phyloP scores from a whole-genome alignment of 441 rosid genomes.

The Jatropha podagrica region DNA sequence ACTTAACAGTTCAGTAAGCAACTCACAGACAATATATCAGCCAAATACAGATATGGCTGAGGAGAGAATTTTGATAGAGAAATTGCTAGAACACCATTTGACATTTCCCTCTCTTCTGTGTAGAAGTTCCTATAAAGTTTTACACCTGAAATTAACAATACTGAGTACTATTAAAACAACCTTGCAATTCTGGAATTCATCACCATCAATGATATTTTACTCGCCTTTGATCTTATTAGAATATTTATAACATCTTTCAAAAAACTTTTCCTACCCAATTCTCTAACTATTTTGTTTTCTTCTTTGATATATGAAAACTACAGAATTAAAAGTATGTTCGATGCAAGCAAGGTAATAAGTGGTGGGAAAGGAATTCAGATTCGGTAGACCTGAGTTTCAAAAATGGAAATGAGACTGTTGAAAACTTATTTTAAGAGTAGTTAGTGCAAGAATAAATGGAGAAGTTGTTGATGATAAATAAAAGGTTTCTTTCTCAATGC shows the following conservation, averaged over 20 bases:
- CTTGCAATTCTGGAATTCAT: slow-evolving; percentile 1
- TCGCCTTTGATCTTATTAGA: background rate
- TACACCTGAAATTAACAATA: slow-evolving; percentile 43
- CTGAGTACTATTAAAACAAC: background rate
- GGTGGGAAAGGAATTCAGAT: background rate
- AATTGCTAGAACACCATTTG: slow-evolving; percentile 70
- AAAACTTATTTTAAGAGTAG: background rate
- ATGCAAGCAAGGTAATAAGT: background rate
- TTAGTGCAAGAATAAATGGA: background rate
- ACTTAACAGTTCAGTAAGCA: background rate
- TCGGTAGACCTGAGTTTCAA: background rate
- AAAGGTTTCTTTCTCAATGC: background rate
- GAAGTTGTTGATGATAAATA: background rate
- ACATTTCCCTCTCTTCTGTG: slow-evolving; percentile 63
- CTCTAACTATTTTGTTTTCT: background rate
- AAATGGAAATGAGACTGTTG: background rate
- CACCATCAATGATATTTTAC: background rate
- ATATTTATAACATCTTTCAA: background rate
- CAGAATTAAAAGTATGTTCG: background rate
- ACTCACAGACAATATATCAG: slow-evolving; percentile 63
- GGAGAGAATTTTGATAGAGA: slow-evolving; percentile 39
- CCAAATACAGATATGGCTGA: slow-evolving; percentile 65
- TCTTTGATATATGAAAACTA: background rate
- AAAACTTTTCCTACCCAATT: background rate
- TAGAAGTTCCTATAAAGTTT: slow-evolving; percentile 67